Evolutionary conservation across 208 protist species (phyloP).

Genomic region (Wallacemonas sp.): DNA sequence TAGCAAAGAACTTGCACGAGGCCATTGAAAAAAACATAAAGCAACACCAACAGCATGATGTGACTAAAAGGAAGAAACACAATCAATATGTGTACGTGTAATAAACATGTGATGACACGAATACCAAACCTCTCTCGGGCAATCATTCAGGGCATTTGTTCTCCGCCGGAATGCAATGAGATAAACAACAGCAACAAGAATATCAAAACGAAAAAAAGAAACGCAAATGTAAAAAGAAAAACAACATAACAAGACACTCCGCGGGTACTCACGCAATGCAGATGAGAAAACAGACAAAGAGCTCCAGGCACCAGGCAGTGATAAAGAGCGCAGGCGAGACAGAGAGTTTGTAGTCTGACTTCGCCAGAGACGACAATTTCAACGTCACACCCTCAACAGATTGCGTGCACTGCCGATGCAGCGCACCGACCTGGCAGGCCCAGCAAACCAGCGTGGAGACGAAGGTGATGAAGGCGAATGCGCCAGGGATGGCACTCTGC

Average conservation of each 20-base stretch:
- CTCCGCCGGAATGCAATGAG: too few species aligned
- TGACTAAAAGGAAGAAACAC: too few species aligned
- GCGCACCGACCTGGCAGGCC: conserved; percentile 6
- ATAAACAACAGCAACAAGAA: too few species aligned
- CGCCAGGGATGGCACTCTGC: neutral
- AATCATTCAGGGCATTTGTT: too few species aligned
- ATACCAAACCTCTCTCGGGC: too few species aligned
- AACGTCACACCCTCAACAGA: neutral
- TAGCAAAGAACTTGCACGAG: too few species aligned
- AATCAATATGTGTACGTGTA: too few species aligned
- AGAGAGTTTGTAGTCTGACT: neutral
- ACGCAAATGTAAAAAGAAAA: neutral
- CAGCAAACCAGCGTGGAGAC: conserved; percentile 15
- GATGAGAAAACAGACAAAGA: neutral
- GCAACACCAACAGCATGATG: too few species aligned
- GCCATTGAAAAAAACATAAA: too few species aligned
- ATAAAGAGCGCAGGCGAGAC: conserved; percentile 5
- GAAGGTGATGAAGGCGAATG: conserved; percentile 11
- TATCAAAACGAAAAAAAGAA: too few species aligned
- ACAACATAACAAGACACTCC: neutral
- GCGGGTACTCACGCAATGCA: neutral
- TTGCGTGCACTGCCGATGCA: neutral
- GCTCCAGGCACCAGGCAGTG: neutral
- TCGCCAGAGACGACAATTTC: neutral
- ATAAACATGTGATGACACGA: too few species aligned